Evolutionary conservation across 2,329 filamentous ascomycete species (phyloP), one percentile per base, ranked within the genome.

Genomic region (Pseudocercospora pini-densiflorae): DNA sequence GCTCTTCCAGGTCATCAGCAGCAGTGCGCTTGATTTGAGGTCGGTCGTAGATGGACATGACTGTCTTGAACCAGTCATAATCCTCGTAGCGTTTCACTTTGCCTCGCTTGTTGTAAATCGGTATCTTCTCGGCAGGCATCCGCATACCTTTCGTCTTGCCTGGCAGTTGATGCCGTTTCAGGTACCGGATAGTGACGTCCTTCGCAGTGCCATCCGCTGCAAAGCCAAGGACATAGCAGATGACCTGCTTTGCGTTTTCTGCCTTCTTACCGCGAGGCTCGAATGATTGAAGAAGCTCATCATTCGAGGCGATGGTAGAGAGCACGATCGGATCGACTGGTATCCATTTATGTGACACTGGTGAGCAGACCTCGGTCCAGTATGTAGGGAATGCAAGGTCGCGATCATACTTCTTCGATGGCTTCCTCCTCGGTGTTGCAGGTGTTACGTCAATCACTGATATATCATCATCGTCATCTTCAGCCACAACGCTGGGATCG

Each of bases 131-230:
- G 1, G 89, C 77, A 0, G 90, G 88, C 76, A 97, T 86, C 6
- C 95, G 88, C 69, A 90, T 86, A 3, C 94, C 93, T 76, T 97
- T 98, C 0, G 94, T 97, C 71, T 93, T 91, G 3, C 95, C 94
- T 0, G 95, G 95, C 77, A 93, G 89, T 61, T 90, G 86, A 64
- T 91, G 91, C 23, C 90, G 88, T 74, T 90, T 94, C 7, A 99
- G 82, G 77, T 99, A 99, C 29, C 95, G 88, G 10, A 95, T 89
- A 0, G 95, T 99, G 16, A 99, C 91, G 76, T 99, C 95, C 77
- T 98, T 98, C 12, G 93, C 94, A 0, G 93, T 94, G 1, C 92
- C 92, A 75, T 98, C 94, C 2, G 87, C 80, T 0, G 92, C 92
- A 78, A 92, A 92, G 0, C 91, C 94, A 21, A 98, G 84, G 2